Base-by-base conservation (phyloP, 345 rosid species). In the Hibiscus tridactylites region DNA sequence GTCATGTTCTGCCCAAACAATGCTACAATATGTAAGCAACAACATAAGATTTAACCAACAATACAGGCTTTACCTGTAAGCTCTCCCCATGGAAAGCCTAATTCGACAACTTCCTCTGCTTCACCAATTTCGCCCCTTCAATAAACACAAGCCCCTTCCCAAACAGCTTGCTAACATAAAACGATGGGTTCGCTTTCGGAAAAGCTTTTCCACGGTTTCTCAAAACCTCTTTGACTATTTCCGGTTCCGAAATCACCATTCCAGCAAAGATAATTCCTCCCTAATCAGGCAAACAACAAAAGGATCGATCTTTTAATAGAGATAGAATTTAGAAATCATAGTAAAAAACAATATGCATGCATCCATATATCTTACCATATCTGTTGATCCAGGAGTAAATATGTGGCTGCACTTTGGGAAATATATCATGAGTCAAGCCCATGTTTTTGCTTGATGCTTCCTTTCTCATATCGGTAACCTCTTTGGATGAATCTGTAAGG, bases 401-500 rank as follows among this genome's bases (percentile, higher is more conserved):
- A 19, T 54, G 59, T n/a, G 59, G 59, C 11, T 54, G 59, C 24
- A 54, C 59, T 54, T 9, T 54, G 3, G 59, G 59, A 54, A 19
- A 54, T 17, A 54, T 54, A 17, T 54, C 59, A 54, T 54, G 10
- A 7, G 59, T 19, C 10, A 17, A 54, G 26, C 11, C 24, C 59
- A 54, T n/a, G 3, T 7, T 7, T n/a, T 54, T 54, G 26, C 59
- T 54, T 54, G 7, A 54, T 54, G 59, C 59, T 53, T 53, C 58
- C 9, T 5, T n/a, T 53, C 24, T 53, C 58, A 53, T 53, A 16
- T n/a, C 1, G 24, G 21, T n/a, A 6, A 53, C 66, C 33, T 83
- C 78, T 61, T 62, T 78, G 73, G 61, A 80, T 8, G 61, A 85
- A 81, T 31, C 15, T 73, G 73, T 73, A 80, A 50, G 84, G 47